Conservation (phyloP, 768 basidiomycete species). For the Boletus coccyginus region DNA sequence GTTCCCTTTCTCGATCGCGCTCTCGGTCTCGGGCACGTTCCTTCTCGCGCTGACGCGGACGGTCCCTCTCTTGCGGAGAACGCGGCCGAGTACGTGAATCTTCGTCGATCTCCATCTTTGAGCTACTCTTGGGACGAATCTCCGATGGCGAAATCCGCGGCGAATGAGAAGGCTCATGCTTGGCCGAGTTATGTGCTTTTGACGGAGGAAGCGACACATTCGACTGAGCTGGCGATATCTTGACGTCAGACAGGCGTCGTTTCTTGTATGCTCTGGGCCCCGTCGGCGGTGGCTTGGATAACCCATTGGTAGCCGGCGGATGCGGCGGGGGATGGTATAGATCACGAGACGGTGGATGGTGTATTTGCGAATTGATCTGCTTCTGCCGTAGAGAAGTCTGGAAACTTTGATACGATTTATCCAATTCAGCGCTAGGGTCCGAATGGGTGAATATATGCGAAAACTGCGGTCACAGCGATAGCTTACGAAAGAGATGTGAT, state of each 20-base stretch:
- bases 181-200: slow-evolving; percentile 19
- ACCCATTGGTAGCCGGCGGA: slow-evolving; percentile 31
- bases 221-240: slow-evolving; percentile 34
- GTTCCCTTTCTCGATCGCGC: slow-evolving; percentile 34
- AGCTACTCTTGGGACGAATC: slow-evolving; percentile 24
- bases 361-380: slow-evolving; percentile 24
- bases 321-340: slow-evolving; percentile 39
- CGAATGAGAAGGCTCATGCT: slow-evolving; percentile 30
- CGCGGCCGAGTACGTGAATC: slow-evolving; percentile 44
- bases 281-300: slow-evolving; percentile 62
- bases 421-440: slow-evolving; percentile 62
- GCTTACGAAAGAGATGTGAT: slow-evolving; percentile 73
- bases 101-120: slow-evolving; percentile 59
- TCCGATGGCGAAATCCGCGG: slow-evolving; percentile 30
- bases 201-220: slow-evolving; percentile 28
- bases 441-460: slow-evolving; percentile 12
- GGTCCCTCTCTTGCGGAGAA: slow-evolving; percentile 42
- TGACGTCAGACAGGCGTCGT: slow-evolving; percentile 62
- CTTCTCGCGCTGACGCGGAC: slow-evolving; percentile 37
- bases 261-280: slow-evolving; percentile 82
- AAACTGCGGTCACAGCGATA: background rate
- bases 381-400: slow-evolving; percentile 44
- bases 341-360: slow-evolving; percentile 43
- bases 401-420: slow-evolving; percentile 71
- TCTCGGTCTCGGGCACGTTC: slow-evolving; percentile 37